Percentiles rank a stretch among this genome's conserved stretches.
phyloP scores from a whole-genome alignment of 192 early-diverging fungal genomes.

The Podila verticillata region DNA sequence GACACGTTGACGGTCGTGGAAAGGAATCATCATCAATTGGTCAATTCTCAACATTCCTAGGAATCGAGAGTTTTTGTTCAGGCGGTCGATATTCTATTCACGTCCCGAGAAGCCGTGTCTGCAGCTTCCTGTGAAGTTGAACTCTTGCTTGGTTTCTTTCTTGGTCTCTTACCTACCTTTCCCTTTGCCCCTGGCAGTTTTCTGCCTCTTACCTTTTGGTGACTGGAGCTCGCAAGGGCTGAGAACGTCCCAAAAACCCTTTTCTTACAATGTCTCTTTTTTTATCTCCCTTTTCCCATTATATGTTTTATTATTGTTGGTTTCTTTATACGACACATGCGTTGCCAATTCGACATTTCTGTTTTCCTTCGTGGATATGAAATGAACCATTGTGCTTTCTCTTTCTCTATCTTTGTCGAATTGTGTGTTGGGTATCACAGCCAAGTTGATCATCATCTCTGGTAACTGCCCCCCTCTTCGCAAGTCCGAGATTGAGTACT shows the following conservation, averaged over 20 bases:
- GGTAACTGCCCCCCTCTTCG: conserved; percentile 99
- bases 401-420: background rate
- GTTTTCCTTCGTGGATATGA: conserved; percentile 1
- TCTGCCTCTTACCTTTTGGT: conserved; percentile 44
- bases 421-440: conserved; percentile 50
- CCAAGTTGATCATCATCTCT: conserved; percentile 99
- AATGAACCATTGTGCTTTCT: background rate
- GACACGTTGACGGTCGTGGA: too few species aligned
- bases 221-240: conserved; percentile 56
- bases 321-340: conserved; percentile 5
- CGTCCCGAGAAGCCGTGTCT: background rate
- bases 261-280: conserved; percentile 29
- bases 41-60: too few species aligned
- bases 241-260: conserved; percentile 53
- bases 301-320: conserved; percentile 3
- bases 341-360: too few species aligned
- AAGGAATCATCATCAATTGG: too few species aligned
- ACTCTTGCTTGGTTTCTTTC: background rate
- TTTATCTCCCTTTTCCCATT: conserved; percentile 1
- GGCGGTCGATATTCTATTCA: background rate
- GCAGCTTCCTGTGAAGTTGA: too few species aligned
- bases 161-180: background rate
- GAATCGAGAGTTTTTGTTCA: too few species aligned
- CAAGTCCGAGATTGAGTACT: conserved; percentile 99
- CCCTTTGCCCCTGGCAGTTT: conserved; percentile 7